phyloP scores from a whole-genome alignment of 140 eudicot genomes.

The Oenanthe javanica region DNA sequence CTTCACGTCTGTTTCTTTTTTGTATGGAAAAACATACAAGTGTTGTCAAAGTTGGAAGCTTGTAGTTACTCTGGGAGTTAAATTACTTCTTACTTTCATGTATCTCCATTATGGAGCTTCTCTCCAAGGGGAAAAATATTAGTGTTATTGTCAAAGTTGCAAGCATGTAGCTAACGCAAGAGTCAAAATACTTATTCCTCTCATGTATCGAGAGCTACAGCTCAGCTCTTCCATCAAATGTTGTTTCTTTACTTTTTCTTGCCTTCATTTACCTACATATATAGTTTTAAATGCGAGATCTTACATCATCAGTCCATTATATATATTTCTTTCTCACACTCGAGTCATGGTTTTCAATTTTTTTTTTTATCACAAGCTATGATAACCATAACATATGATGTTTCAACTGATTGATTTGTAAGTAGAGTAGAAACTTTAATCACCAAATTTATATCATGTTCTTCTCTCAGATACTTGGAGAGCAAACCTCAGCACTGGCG shows the following conservation, averaged over 20 bases:
- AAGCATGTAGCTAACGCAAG: background rate
- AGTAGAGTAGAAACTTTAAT: background rate
- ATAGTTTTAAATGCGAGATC: too few species aligned
- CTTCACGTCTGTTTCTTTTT: background rate
- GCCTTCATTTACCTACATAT: too few species aligned
- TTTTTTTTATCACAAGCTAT: too few species aligned
- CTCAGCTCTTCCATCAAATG: background rate
- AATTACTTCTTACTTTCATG: background rate
- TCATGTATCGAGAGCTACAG: background rate
- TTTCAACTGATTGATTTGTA: too few species aligned
- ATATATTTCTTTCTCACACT: too few species aligned
- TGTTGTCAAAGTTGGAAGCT: background rate
- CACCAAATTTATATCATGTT: background rate
- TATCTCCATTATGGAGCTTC: background rate
- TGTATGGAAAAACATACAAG: background rate
- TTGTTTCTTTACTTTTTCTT: background rate
- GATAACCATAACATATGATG: too few species aligned
- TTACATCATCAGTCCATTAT: background rate
- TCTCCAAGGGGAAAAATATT: background rate
- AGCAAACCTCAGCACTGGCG: conserved; percentile 14
- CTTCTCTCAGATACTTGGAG: conserved; percentile 2
- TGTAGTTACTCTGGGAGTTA: background rate
- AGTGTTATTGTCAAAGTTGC: background rate
- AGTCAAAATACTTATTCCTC: background rate
- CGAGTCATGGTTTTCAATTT: too few species aligned